These are phyloP conservation scores for Torulaspora pretoriensis DNA, from an alignment of 1,139 yeast species.

Conservation along the genomic window DNA sequence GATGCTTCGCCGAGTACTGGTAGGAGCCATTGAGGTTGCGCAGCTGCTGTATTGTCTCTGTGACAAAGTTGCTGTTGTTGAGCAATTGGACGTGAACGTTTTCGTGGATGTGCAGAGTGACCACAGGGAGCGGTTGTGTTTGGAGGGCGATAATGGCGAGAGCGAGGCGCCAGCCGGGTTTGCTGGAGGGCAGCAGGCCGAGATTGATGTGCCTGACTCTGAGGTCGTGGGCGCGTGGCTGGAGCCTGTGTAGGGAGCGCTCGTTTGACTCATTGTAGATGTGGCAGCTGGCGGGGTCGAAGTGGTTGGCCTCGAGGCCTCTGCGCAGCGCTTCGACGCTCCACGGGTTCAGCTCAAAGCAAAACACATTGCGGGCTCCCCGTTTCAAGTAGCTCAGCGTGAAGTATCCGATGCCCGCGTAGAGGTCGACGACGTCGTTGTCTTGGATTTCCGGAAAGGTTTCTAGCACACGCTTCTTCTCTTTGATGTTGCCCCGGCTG, in stretches of 20 bases:
- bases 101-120: slow-evolving; percentile 67
- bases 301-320: slow-evolving; percentile 49
- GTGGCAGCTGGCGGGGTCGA: slow-evolving; percentile 30
- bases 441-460: slow-evolving; percentile 38
- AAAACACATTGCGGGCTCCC: slow-evolving; percentile 51
- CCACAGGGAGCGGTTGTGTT: slow-evolving; percentile 9
- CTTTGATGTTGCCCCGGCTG: slow-evolving; percentile 82
- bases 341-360: slow-evolving; percentile 90
- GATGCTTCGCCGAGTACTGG: slow-evolving; percentile 20
- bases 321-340: slow-evolving; percentile 64
- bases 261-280: slow-evolving; percentile 59
- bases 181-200: slow-evolving; percentile 72
- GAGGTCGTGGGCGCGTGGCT: slow-evolving; percentile 17
- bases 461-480: slow-evolving; percentile 61
- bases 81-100: slow-evolving; percentile 53
- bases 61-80: slow-evolving; percentile 23
- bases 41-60: slow-evolving; percentile 10
- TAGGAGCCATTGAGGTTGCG: slow-evolving; percentile 8
- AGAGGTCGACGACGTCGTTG: slow-evolving; percentile 59
- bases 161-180: slow-evolving; percentile 56
- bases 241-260: slow-evolving; percentile 43
- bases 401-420: slow-evolving; percentile 86
- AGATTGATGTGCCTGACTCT: slow-evolving; percentile 62
- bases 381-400: slow-evolving; percentile 61
- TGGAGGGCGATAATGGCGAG: slow-evolving; percentile 28